Conservation (phyloP, 805 yeast genomes). For the Saccharomycopsis javanensis region DNA sequence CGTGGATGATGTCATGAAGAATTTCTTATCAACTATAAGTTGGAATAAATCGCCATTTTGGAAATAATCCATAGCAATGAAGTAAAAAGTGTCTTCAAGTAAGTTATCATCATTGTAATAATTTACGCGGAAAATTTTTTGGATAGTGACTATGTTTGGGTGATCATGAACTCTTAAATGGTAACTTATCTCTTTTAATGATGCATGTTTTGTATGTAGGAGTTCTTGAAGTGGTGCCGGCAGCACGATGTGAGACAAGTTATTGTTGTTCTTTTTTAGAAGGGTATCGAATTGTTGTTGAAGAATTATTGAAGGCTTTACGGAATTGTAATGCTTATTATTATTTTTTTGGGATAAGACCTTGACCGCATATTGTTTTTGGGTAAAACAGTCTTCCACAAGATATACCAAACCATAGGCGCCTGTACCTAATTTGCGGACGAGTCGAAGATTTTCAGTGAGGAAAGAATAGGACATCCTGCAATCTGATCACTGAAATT, state of each 20-base stretch:
- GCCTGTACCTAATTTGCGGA: conserved; percentile 62
- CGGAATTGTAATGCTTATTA: conserved; percentile 21
- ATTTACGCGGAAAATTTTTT: conserved; percentile 42
- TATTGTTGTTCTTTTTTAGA: conserved; percentile 21
- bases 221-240: conserved; percentile 23
- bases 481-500: background rate
- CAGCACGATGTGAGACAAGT: conserved; percentile 15
- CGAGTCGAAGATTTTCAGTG: conserved; percentile 3
- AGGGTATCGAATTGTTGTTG: conserved; percentile 20
- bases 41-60: conserved; percentile 81
- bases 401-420: conserved; percentile 76
- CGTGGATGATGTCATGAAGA: conserved; percentile 44
- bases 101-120: conserved; percentile 36
- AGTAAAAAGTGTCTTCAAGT: conserved; percentile 24
- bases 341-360: conserved; percentile 33
- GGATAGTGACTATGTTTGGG: conserved; percentile 68
- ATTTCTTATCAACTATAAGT: conserved; percentile 67
- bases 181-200: conserved; percentile 56
- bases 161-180: conserved; percentile 71
- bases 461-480: background rate
- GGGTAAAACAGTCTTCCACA: conserved; percentile 45
- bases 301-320: conserved; percentile 18
- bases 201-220: conserved; percentile 25
- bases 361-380: conserved; percentile 57
- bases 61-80: conserved; percentile 79